Evolutionary conservation across 2,329 filamentous ascomycete genomes (phyloP), one percentile per base, ranked within the genome.

Genomic region (Penicillium capsulatum): DNA sequence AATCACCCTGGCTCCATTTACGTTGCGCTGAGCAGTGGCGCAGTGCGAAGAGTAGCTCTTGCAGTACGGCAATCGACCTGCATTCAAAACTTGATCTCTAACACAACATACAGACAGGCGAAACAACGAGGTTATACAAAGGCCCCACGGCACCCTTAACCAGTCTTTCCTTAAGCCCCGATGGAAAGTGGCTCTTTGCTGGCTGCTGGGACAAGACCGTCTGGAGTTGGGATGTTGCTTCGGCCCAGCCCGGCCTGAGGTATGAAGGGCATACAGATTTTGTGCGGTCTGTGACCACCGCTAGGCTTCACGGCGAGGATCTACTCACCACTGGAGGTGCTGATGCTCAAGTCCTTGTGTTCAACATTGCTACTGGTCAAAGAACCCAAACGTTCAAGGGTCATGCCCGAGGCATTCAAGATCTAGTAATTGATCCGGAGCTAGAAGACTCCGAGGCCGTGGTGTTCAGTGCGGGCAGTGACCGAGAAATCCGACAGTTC

Each of bases 181-280:
- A 68, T 17, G 73, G 71, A 44, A 84, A 75, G 1, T 60, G 96
- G 8, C 37, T 69, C 17, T 96, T 88, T 63, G 88, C 88, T 16
- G 91, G 90, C 22, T 92, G 83, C 43, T 98, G 92, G 92, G 91
- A 98, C 68, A 95, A 94, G 68, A 76, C 80, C 14, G 77, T 97
- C 42, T 95, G 89, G 82, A 85, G 84, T 20, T 96, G 88, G 85
- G 75, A 86, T 54, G 69, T 83, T 20, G 69, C 74, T 13, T 79
- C 79, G 3, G 72, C 71, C 30, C 62, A 71, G 19, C 66, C 70
- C 1, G 71, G 70, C n/a, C 74, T 70, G 45, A 81, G 74, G 48
- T 89, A 82, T 52, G 75, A 76, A 42, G 89, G 88, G 3, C 91
- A 97, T 64, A 73, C 77, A 2, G 92, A 98, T 67, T 98, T 98